A percentile compares a stretch with the other conserved stretches of the same genome.
phyloP scores from a whole-genome alignment of 108 stramenopile genomes.

The Parietichytrium sp. region DNA sequence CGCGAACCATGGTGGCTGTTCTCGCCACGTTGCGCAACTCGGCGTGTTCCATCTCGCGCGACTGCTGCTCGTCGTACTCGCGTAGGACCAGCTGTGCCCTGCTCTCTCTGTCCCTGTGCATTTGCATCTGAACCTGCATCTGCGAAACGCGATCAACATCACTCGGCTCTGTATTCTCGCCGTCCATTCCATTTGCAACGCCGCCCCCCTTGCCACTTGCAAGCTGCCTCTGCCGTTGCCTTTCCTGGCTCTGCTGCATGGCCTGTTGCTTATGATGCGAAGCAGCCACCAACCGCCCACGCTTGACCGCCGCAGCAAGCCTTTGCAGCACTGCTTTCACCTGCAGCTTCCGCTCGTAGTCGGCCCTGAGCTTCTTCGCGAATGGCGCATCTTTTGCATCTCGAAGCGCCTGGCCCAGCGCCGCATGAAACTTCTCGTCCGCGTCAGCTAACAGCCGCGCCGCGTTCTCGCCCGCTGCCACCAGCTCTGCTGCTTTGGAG shows the following conservation, averaged over 20 bases:
- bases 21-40: background rate
- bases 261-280: background rate
- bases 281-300: background rate
- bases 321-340: background rate
- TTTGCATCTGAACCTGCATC: background rate
- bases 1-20: background rate
- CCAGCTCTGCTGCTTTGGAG: no score
- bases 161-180: background rate
- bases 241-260: background rate
- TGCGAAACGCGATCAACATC: background rate
- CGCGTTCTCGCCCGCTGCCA: no score
- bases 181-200: background rate
- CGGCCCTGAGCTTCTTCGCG: conserved; percentile 13
- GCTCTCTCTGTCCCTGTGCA: background rate
- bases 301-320: background rate
- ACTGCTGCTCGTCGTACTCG: conserved; percentile 6
- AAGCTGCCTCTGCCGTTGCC: background rate
- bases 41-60: background rate
- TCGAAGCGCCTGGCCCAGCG: no score
- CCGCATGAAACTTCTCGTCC: no score
- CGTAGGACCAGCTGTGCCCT: background rate
- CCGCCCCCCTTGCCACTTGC: background rate
- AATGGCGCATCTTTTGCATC: no score
- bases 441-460: no score
- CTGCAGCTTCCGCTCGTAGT: conserved; percentile 27